phyloP scores from a whole-genome alignment of 2,329 filamentous ascomycete genomes.

The Arthrobotrys musiformis region DNA sequence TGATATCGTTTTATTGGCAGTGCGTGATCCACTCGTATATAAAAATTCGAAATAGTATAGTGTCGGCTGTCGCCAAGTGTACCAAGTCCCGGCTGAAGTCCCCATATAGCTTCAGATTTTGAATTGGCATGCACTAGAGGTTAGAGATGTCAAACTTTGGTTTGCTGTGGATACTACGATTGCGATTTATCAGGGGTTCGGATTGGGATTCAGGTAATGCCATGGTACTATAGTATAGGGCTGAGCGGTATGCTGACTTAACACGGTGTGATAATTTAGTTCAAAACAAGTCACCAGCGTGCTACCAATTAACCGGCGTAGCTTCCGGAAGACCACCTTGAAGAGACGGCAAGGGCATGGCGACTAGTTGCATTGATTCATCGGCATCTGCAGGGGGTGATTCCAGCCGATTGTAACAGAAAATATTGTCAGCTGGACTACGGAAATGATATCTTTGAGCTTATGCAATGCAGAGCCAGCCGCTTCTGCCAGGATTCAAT shows the following conservation, averaged over 20 bases:
- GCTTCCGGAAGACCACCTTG: too few species aligned
- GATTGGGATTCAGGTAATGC: background rate
- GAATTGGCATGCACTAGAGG: background rate
- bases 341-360: too few species aligned
- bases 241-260: background rate
- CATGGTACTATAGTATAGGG: background rate
- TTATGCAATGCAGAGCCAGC: constrained; percentile 1
- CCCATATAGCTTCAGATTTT: background rate
- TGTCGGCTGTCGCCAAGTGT: background rate
- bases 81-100: background rate
- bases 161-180: too few species aligned
- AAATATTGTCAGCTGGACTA: background rate
- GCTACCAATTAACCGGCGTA: background rate
- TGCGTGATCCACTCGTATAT: too few species aligned
- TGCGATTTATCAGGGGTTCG: background rate
- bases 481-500: background rate
- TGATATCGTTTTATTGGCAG: too few species aligned
- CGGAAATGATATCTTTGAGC: background rate
- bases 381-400: background rate
- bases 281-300: background rate
- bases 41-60: too few species aligned
- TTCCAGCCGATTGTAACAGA: background rate
- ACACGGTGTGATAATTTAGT: background rate
- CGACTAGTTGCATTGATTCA: background rate
- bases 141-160: too few species aligned